phyloP scores from a whole-genome alignment of 1,139 yeast genomes.

The Meyerozyma sp. region DNA sequence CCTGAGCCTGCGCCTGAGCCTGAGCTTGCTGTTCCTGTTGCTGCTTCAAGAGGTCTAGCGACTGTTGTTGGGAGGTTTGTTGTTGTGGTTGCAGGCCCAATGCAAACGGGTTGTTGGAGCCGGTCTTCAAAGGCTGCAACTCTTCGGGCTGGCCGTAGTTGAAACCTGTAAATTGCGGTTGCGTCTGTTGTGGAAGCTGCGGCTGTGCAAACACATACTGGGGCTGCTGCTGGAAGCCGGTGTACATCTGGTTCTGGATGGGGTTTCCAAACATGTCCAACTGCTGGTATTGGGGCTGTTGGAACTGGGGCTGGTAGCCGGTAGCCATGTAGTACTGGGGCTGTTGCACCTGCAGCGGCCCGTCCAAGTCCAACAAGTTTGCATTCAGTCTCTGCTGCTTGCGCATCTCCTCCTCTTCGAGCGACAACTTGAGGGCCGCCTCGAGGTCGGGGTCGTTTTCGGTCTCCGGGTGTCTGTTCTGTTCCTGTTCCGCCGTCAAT shows the following conservation, averaged over 20 bases:
- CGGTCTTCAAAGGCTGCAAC: constrained; percentile 63
- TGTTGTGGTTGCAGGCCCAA: constrained; percentile 18
- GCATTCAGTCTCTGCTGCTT: constrained; percentile 43
- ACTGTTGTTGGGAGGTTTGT: background rate
- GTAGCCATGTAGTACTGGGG: constrained; percentile 27
- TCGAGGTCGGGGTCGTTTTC: constrained; percentile 70
- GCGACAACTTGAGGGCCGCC: constrained; percentile 75
- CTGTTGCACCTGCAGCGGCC: constrained; percentile 17
- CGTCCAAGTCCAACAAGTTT: constrained; percentile 51
- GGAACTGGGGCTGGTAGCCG: constrained; percentile 28
- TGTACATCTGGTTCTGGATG: constrained; percentile 39
- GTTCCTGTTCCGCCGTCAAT: constrained; percentile 81
- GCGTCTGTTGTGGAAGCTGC: constrained; percentile 22
- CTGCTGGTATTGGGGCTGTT: constrained; percentile 30
- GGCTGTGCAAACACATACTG: constrained; percentile 27
- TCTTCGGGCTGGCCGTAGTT: constrained; percentile 15
- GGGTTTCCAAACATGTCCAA: constrained; percentile 83
- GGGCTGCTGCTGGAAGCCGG: constrained; percentile 22
- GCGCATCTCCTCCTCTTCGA: constrained; percentile 84
- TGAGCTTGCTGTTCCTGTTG: constrained; percentile 15
- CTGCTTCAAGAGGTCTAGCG: constrained; percentile 4
- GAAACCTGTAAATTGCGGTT: constrained; percentile 28
- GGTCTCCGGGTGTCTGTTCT: constrained; percentile 12
- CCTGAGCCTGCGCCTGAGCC: constrained; percentile 2
- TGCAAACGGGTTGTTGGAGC: constrained; percentile 91